phyloP scores from a whole-genome alignment of 805 yeast species.

The Myxozyma sirexii region DNA sequence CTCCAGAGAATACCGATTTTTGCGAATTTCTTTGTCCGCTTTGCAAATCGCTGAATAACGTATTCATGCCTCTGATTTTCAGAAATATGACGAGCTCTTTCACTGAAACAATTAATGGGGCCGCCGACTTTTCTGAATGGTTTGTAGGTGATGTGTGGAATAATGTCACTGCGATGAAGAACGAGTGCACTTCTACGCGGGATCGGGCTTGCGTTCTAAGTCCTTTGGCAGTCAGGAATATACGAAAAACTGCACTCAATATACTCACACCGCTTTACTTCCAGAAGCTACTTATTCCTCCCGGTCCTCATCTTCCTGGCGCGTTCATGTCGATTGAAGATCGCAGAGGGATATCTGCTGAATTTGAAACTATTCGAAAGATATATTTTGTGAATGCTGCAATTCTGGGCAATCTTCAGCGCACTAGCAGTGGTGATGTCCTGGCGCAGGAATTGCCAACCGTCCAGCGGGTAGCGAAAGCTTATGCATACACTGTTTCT shows the following conservation, averaged over 20 bases:
- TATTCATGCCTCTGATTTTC: constrained; percentile 78
- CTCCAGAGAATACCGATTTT: constrained; percentile 71
- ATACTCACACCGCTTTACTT: constrained; percentile 5
- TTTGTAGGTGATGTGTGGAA: constrained; percentile 31
- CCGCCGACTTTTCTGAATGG: constrained; percentile 24
- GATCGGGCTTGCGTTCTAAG: not conserved
- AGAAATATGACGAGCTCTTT: constrained; percentile 46
- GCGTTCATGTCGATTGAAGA: constrained; percentile 9
- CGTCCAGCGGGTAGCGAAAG: constrained; percentile 3
- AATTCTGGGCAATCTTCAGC: constrained; percentile 6
- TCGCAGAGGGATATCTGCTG: not conserved
- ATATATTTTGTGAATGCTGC: not conserved
- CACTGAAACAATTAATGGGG: constrained; percentile 9
- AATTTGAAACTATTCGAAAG: constrained; percentile 1
- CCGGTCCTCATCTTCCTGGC: constrained; percentile 1
- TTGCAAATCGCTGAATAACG: constrained; percentile 83
- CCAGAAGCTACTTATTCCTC: constrained; percentile 5
- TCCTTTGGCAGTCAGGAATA: not conserved
- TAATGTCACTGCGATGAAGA: constrained; percentile 14
- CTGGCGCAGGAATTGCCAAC: not conserved
- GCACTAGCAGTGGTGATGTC: constrained; percentile 9
- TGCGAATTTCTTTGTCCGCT: constrained; percentile 86
- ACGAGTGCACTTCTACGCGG: not conserved
- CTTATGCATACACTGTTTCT: constrained; percentile 24
- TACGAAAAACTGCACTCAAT: constrained; percentile 7